These are phyloP conservation scores for Penicillium sp. DNA, from an alignment of 2,329 filamentous ascomycete genomes.

Conservation along the genomic window DNA sequence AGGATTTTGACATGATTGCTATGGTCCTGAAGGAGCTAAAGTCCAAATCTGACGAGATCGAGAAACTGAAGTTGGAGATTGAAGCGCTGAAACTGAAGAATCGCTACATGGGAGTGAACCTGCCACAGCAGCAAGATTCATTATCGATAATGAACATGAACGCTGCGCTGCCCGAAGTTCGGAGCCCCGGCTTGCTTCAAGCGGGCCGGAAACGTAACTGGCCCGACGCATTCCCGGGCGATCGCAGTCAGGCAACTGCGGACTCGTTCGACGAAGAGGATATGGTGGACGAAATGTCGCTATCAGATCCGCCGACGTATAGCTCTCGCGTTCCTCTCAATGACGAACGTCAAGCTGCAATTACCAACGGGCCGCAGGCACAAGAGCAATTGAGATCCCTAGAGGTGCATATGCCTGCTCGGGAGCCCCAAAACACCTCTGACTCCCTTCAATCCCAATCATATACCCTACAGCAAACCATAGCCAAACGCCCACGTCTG, in stretches of 20 bases:
- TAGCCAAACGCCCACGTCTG: slow-evolving; percentile 34
- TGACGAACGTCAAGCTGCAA: slow-evolving; percentile 2
- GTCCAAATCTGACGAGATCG: slow-evolving; percentile 40
- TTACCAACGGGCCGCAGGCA: not conserved
- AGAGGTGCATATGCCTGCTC: slow-evolving; percentile 11
- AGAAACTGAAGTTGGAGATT: slow-evolving; percentile 39
- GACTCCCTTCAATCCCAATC: not conserved
- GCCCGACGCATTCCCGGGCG: slow-evolving; percentile 28
- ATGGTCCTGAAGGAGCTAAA: slow-evolving; percentile 41
- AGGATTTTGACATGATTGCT: slow-evolving; percentile 38
- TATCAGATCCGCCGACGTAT: slow-evolving; percentile 21
- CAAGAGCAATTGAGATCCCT: not conserved
- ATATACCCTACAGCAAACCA: slow-evolving; percentile 14
- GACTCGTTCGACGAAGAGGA: slow-evolving; percentile 37
- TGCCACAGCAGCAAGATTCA: slow-evolving; percentile 17
- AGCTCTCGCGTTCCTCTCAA: slow-evolving; percentile 29
- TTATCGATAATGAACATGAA: slow-evolving; percentile 7
- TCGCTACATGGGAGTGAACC: slow-evolving; percentile 32
- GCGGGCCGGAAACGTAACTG: slow-evolving; percentile 34
- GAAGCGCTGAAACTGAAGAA: slow-evolving; percentile 39
- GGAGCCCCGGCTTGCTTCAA: slow-evolving; percentile 36
- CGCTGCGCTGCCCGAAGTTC: slow-evolving; percentile 28
- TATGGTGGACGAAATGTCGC: slow-evolving; percentile 28
- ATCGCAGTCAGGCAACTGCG: slow-evolving; percentile 26
- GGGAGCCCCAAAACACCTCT: not conserved